Evolutionary conservation across 1,139 yeast species (phyloP).

Genomic region (Lizanozyma gosingica): DNA sequence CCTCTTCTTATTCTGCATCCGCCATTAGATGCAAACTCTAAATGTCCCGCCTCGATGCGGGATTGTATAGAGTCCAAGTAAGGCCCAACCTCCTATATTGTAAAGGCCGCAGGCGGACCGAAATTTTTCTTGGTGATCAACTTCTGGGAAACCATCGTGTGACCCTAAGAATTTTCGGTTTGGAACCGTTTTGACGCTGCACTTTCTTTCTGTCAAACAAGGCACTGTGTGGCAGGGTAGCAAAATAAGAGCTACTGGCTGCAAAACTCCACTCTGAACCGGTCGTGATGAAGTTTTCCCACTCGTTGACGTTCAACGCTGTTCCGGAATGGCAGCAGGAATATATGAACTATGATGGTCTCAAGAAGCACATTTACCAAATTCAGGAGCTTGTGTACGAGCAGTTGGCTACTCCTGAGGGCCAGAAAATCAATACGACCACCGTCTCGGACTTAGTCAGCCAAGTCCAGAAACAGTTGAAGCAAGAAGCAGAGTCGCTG

Average conservation of each 20-base stretch:
- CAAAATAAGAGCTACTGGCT: background rate
- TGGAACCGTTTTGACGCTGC: background rate
- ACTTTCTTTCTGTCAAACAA: background rate
- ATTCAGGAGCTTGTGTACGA: constrained; percentile 22
- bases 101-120: background rate
- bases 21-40: too few relatives aligned
- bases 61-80: too few relatives aligned
- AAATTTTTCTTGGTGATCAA: background rate
- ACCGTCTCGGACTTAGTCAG: constrained; percentile 22
- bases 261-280: too few relatives aligned
- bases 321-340: constrained; percentile 75
- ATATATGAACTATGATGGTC: constrained; percentile 55
- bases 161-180: background rate
- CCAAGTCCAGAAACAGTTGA: constrained; percentile 6
- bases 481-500: constrained; percentile 2
- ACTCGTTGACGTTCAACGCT: constrained; percentile 66
- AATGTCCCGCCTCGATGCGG: too few relatives aligned
- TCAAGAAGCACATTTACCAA: constrained; percentile 52
- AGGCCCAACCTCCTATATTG: too few relatives aligned
- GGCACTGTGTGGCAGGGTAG: background rate
- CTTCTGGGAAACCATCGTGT: background rate
- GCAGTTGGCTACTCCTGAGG: constrained; percentile 21
- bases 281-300: constrained; percentile 58
- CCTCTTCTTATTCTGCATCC: too few relatives aligned
- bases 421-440: constrained; percentile 13